phyloP scores from a whole-genome alignment of 495 filamentous ascomycete genomes.

The Penicillium psychrofluorescens region DNA sequence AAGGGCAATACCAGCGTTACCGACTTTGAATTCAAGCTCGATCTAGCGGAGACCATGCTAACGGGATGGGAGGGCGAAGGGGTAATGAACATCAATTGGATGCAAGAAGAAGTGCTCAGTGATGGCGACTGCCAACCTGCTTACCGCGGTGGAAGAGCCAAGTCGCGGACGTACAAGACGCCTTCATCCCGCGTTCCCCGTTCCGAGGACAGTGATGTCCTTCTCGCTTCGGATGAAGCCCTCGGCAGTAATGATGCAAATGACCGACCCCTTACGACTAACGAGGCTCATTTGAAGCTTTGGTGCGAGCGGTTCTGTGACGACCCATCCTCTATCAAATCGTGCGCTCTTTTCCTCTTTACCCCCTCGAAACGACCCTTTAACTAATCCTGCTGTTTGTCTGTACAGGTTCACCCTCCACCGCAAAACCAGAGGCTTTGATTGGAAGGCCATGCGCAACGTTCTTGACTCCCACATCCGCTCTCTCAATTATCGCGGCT shows the following conservation, averaged over 20 bases:
- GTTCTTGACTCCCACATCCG: slow-evolving; percentile 33
- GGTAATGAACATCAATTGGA: slow-evolving; percentile 6
- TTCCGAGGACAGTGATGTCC: slow-evolving; percentile 6
- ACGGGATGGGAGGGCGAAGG: slow-evolving; percentile 17
- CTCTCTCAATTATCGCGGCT: slow-evolving; percentile 34
- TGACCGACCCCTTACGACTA: slow-evolving; percentile 2
- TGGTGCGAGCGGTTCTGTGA: slow-evolving; percentile 37
- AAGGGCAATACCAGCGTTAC: slow-evolving; percentile 21
- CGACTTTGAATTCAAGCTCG: slow-evolving; percentile 34
- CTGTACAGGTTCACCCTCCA: slow-evolving; percentile 30
- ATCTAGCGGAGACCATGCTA: slow-evolving; percentile 27
- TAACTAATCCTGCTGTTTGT: background rate
- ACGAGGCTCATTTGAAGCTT: slow-evolving; percentile 15
- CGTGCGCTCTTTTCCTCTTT: slow-evolving; percentile 17
- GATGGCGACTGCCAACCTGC: slow-evolving; percentile 20
- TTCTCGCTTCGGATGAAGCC: slow-evolving; percentile 5
- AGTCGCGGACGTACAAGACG: slow-evolving; percentile 15
- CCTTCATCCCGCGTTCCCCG: slow-evolving; percentile 1
- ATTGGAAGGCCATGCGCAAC: slow-evolving; percentile 19
- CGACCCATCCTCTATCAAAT: slow-evolving; percentile 33
- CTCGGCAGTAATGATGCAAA: slow-evolving; percentile 1
- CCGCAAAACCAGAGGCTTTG: slow-evolving; percentile 30
- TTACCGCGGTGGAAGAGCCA: slow-evolving; percentile 22
- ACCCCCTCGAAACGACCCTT: background rate
- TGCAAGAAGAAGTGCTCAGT: slow-evolving; percentile 12